Evolutionary conservation across 73 alveolate species (phyloP).

Genomic region (Paramecium sonneborni): DNA sequence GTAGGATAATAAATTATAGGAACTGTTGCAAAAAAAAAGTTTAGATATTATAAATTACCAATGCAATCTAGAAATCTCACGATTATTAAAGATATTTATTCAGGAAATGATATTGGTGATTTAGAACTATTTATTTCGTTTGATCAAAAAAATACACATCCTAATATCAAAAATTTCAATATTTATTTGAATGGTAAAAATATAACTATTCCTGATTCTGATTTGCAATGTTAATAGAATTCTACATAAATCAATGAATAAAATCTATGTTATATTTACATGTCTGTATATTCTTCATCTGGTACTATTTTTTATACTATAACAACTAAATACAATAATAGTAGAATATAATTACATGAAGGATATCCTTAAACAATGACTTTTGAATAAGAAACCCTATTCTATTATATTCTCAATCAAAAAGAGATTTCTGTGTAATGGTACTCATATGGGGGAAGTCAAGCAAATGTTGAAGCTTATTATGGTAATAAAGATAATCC

Average conservation of each 20-base stretch:
- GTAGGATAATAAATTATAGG: slow-evolving; percentile 35
- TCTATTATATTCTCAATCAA: background rate
- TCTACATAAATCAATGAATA: background rate
- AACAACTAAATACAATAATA: background rate
- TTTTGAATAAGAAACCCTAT: background rate
- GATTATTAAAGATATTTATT: slow-evolving; percentile 23
- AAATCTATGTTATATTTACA: background rate
- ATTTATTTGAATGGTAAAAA: background rate
- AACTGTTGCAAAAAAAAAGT: background rate
- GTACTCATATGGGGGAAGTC: slow-evolving; percentile 17
- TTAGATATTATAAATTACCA: slow-evolving; percentile 19
- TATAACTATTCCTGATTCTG: background rate
- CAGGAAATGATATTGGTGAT: background rate
- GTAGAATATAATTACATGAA: background rate
- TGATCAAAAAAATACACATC: background rate
- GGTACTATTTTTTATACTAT: slow-evolving; percentile 32
- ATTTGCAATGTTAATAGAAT: background rate
- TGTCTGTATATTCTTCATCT: background rate
- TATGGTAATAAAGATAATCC: background rate
- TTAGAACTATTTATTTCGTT: background rate
- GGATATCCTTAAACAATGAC: background rate
- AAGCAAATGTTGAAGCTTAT: background rate
- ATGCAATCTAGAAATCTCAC: slow-evolving; percentile 1
- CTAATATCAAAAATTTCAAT: background rate
- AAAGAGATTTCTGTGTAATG: background rate